phyloP scores from a whole-genome alignment of 2,329 filamentous ascomycete genomes.

The Dactylellina parvicollis region DNA sequence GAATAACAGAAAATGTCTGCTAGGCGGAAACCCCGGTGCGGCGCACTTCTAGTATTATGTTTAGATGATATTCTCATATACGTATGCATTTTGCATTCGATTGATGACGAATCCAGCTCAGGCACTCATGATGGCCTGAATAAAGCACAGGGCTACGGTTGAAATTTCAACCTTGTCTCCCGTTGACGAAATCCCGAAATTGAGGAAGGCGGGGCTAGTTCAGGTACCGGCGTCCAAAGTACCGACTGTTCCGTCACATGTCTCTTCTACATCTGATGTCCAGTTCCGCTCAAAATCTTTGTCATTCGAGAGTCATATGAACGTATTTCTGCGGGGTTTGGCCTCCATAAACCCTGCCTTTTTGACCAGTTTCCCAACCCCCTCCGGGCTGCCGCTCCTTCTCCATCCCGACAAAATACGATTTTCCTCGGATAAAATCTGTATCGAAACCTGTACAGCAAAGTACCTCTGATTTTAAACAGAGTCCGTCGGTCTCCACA shows the following conservation, averaged over 20 bases:
- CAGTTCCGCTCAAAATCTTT: not conserved
- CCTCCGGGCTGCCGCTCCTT: constrained; percentile 37
- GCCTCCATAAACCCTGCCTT: constrained; percentile 6
- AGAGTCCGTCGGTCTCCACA: constrained; percentile 12
- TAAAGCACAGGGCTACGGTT: too few relatives aligned
- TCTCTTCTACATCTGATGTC: not conserved
- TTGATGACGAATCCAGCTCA: too few relatives aligned
- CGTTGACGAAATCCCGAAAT: too few relatives aligned
- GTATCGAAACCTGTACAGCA: constrained; percentile 1
- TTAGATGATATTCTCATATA: too few relatives aligned
- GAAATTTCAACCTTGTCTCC: too few relatives aligned
- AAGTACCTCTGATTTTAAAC: constrained; percentile 10
- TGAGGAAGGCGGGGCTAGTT: not conserved
- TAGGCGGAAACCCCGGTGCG: too few relatives aligned
- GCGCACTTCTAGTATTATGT: too few relatives aligned
- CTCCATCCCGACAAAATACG: constrained; percentile 13
- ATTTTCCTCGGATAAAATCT: constrained; percentile 11
- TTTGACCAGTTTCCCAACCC: not conserved
- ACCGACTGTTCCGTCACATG: not conserved
- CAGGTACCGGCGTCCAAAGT: not conserved
- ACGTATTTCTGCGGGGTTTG: constrained; percentile 8
- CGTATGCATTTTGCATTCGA: too few relatives aligned
- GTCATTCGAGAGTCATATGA: not conserved
- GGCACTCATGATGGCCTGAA: too few relatives aligned
- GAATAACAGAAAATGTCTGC: too few relatives aligned